These are phyloP conservation scores for Picochlorum sp. DNA, from an alignment of 139 green algal species.

Conservation along the genomic window DNA sequence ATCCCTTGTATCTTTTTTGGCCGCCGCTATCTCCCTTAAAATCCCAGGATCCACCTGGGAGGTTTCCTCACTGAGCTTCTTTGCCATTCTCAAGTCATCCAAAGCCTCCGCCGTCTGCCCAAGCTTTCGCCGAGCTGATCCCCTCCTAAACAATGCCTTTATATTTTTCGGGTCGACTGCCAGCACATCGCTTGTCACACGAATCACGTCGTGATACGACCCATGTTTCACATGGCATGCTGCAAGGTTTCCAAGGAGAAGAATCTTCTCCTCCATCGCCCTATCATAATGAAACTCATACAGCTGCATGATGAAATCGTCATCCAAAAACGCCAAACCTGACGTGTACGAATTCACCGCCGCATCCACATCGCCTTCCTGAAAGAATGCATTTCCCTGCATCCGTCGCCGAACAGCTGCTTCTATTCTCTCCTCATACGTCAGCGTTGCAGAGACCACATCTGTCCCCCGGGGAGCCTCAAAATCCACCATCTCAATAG, in stretches of 20 bases:
- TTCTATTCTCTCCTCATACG: constrained; percentile 46
- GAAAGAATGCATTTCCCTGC: constrained; percentile 61
- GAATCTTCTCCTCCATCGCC: constrained; percentile 39
- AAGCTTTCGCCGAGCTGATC: constrained; percentile 37
- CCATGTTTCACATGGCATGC: constrained; percentile 49
- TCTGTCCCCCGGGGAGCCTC: constrained; percentile 37
- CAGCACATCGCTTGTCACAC: constrained; percentile 35
- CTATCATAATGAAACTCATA: constrained; percentile 51
- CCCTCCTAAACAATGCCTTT: constrained; percentile 72
- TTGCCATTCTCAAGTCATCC: constrained; percentile 46
- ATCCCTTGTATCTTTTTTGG: constrained; percentile 11
- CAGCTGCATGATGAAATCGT: constrained; percentile 78
- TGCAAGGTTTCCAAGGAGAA: constrained; percentile 56
- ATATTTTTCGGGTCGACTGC: constrained; percentile 15
- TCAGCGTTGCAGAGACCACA: constrained; percentile 18
- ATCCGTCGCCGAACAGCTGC: constrained; percentile 51
- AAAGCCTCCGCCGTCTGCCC: constrained; percentile 49
- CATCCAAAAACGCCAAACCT: constrained; percentile 64
- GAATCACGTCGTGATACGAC: constrained; percentile 43
- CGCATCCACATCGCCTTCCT: constrained; percentile 25
- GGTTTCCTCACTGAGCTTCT: background rate
- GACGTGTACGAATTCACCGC: constrained; percentile 54
- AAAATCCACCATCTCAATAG: constrained; percentile 61
- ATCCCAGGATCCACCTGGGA: constrained; percentile 13
- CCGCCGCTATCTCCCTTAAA: constrained; percentile 20